Conservation (phyloP, 768 basidiomycete genomes). For the Wakefieldia striispora region DNA sequence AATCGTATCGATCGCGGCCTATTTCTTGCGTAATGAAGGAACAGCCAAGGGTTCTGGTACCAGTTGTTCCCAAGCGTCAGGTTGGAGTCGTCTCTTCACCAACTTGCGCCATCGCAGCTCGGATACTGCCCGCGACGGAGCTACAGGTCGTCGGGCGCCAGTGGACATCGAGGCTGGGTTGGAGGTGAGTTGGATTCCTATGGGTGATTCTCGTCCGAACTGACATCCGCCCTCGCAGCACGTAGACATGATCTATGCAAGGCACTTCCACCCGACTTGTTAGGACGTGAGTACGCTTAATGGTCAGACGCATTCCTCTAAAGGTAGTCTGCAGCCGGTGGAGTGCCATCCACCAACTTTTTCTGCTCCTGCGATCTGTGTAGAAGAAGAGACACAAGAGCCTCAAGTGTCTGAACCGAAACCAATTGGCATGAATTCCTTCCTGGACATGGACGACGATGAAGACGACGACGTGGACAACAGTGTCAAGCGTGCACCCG, state of each 20-base stretch:
- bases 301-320: background rate
- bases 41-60: background rate
- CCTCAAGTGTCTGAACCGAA: background rate
- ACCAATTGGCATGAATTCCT: constrained; percentile 12
- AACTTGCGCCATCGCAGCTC: constrained; percentile 2
- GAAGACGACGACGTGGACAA: background rate
- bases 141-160: background rate
- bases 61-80: constrained; percentile 3
- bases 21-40: constrained; percentile 13
- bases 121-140: background rate
- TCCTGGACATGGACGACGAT: constrained; percentile 11
- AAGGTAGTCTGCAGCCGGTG: constrained; percentile 7
- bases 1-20: constrained; percentile 11
- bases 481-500: too few relatives aligned
- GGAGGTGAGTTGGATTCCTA: constrained; percentile 1
- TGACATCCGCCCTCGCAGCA: constrained; percentile 7
- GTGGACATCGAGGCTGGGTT: constrained; percentile 8
- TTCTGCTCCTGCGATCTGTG: constrained; percentile 17
- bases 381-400: constrained; percentile 17
- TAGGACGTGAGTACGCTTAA: constrained; percentile 16
- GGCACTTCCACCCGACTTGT: constrained; percentile 18
- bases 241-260: constrained; percentile 22
- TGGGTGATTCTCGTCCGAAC: background rate
- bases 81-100: constrained; percentile 4
- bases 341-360: constrained; percentile 17